Evolutionary conservation across 768 basidiomycete genomes (phyloP).

Genomic region (Phylloporus arenicola): DNA sequence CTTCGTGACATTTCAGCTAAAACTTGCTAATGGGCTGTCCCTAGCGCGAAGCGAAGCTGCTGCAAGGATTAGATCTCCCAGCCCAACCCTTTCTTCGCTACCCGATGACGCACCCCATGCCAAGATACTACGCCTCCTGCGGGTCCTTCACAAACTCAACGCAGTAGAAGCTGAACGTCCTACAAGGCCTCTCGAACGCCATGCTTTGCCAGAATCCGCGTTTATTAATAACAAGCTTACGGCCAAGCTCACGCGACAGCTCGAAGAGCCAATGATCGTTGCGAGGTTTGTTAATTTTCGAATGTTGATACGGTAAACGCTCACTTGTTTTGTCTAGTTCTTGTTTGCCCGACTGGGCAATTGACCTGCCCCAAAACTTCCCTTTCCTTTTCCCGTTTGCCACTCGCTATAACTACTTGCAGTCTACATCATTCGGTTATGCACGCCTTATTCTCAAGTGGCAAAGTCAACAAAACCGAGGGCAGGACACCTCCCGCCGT

Average conservation of each 20-base stretch:
- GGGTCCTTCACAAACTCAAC: constrained; percentile 82
- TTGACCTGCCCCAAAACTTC: constrained; percentile 93
- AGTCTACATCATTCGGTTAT: constrained; percentile 97
- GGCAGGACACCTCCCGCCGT: constrained; percentile 72
- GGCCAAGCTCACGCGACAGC: constrained; percentile 93
- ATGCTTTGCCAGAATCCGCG: constrained; percentile 67
- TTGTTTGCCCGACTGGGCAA: constrained; percentile 95
- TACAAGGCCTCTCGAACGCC: constrained; percentile 41
- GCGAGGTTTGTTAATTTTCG: constrained; percentile 62
- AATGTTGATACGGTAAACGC: neutral
- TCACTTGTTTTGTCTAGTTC: constrained; percentile 46
- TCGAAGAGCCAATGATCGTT: constrained; percentile 99
- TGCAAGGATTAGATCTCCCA: constrained; percentile 55
- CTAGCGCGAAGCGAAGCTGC: constrained; percentile 35
- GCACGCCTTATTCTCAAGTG: constrained; percentile 92
- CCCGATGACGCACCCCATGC: constrained; percentile 81
- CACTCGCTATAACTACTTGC: constrained; percentile 93
- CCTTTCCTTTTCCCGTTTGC: constrained; percentile 99
- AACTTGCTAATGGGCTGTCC: constrained; percentile 14
- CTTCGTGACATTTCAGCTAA: neutral
- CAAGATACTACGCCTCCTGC: constrained; percentile 85
- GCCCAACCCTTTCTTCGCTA: constrained; percentile 68
- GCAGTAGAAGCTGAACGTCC: constrained; percentile 63
- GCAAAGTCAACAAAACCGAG: constrained; percentile 82
- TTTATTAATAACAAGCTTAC: constrained; percentile 98